Conservation (phyloP, 2,329 filamentous ascomycete genomes). For the Pestalotiopsis sp. region DNA sequence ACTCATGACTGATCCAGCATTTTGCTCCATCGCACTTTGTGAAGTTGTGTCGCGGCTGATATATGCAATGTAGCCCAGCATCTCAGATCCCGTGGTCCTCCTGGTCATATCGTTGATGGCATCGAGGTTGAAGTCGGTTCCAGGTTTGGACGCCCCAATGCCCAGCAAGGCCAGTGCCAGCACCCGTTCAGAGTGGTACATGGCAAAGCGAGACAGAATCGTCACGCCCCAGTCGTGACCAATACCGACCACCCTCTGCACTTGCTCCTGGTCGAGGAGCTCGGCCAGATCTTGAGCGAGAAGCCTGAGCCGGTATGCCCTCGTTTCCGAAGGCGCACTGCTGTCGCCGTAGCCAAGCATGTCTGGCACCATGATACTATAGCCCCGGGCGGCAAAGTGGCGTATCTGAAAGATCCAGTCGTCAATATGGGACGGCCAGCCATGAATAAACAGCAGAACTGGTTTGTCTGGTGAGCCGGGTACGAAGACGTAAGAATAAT, state of each 20-base stretch:
- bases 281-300: conserved; percentile 33
- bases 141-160: conserved; percentile 35
- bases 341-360: conserved; percentile 33
- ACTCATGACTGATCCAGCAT: conserved; percentile 12
- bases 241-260: conserved; percentile 33
- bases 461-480: neutral
- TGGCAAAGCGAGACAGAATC: conserved; percentile 35
- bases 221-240: conserved; percentile 45
- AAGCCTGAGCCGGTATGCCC: conserved; percentile 30
- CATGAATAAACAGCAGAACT: conserved; percentile 12
- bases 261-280: conserved; percentile 31
- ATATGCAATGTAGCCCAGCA: conserved; percentile 11
- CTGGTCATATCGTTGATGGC: conserved; percentile 7
- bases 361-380: conserved; percentile 34
- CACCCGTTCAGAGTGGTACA: conserved; percentile 37
- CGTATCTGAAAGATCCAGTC: conserved; percentile 14
- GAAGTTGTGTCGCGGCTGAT: conserved; percentile 4
- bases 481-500: conserved; percentile 10
- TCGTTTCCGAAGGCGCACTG: conserved; percentile 31
- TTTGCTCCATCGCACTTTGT: conserved; percentile 2
- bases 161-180: conserved; percentile 36
- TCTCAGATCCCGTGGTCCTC: conserved; percentile 8
- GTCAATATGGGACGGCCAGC: conserved; percentile 14
- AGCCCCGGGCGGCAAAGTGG: conserved; percentile 29
- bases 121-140: conserved; percentile 23